These are phyloP conservation scores for Crithidia bombi DNA, from an alignment of 208 protist species.

Conservation along the genomic window DNA sequence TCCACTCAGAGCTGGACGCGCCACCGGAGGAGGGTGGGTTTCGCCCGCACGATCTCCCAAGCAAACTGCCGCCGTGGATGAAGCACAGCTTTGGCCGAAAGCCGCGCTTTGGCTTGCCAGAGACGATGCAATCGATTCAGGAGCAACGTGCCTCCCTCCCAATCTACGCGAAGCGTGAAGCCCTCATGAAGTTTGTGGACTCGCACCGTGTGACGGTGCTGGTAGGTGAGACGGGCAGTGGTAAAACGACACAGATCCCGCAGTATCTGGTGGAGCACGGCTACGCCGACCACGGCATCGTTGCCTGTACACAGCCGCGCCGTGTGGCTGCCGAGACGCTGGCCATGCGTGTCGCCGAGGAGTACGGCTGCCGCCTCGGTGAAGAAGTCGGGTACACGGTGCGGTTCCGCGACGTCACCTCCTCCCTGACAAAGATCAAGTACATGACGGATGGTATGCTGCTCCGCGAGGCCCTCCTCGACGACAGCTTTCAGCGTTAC, in stretches of 20 bases:
- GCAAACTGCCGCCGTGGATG: constrained; percentile 86
- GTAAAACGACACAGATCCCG: constrained; percentile 98
- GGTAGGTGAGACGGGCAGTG: constrained; percentile 95
- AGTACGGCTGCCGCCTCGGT: constrained; percentile 97
- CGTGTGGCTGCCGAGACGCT: constrained; percentile 99
- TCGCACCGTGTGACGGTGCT: constrained; percentile 90
- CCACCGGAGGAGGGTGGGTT: constrained; percentile 70
- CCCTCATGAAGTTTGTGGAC: constrained; percentile 90
- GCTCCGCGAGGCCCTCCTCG: constrained; percentile 97
- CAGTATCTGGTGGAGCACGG: constrained; percentile 95
- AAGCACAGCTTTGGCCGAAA: constrained; percentile 71
- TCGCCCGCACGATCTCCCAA: constrained; percentile 48
- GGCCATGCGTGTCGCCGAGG: constrained; percentile 98
- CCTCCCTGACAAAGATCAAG: constrained; percentile 97
- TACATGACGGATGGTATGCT: constrained; percentile 99
- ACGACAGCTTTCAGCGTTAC: constrained; percentile 95
- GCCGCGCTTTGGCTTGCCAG: constrained; percentile 68
- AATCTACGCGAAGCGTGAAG: constrained; percentile 94
- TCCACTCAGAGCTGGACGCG: constrained; percentile 73
- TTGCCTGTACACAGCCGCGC: constrained; percentile 98
- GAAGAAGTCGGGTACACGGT: constrained; percentile 99
- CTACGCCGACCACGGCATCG: constrained; percentile 67
- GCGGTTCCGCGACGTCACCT: constrained; percentile 98
- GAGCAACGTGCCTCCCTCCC: constrained; percentile 92
- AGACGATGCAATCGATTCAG: constrained; percentile 59